Conservation (phyloP, 2,329 filamentous ascomycete genomes). For the Aspergillus hortae region DNA sequence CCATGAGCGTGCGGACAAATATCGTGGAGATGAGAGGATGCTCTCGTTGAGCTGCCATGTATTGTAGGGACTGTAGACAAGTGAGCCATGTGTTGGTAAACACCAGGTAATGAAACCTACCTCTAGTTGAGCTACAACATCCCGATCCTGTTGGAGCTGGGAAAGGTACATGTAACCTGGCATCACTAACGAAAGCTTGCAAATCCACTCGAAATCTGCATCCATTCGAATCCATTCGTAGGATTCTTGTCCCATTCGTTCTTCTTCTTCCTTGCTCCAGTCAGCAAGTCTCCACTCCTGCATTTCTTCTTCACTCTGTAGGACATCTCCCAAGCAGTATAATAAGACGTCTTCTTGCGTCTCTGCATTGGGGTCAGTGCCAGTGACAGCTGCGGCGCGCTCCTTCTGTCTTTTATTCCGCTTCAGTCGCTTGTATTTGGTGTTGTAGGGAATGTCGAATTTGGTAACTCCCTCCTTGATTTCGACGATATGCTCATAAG, state of each 20-base stretch:
- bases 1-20: slow-evolving; percentile 82
- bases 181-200: slow-evolving; percentile 75
- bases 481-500: slow-evolving; percentile 96
- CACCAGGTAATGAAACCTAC: slow-evolving; percentile 27
- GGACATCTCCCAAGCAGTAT: slow-evolving; percentile 87
- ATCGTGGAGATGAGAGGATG: slow-evolving; percentile 86
- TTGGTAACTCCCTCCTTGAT: slow-evolving; percentile 82
- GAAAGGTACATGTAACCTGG: slow-evolving; percentile 97
- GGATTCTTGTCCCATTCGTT: slow-evolving; percentile 89
- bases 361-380: slow-evolving; percentile 60
- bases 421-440: slow-evolving; percentile 97
- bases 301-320: slow-evolving; percentile 78
- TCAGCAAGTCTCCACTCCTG: slow-evolving; percentile 80
- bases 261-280: slow-evolving; percentile 85
- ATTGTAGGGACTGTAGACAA: slow-evolving; percentile 62
- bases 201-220: slow-evolving; percentile 97
- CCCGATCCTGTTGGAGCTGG: slow-evolving; percentile 92
- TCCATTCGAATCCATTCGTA: slow-evolving; percentile 99
- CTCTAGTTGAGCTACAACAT: slow-evolving; percentile 81
- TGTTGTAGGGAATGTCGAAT: slow-evolving; percentile 97
- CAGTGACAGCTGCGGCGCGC: slow-evolving; percentile 62
- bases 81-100: slow-evolving; percentile 1
- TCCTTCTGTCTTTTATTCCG: slow-evolving; percentile 79
- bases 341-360: slow-evolving; percentile 76
- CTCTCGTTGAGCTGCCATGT: slow-evolving; percentile 63